Base-by-base conservation (phyloP, 2,329 filamentous ascomycete species). In the Talaromyces sp. region DNA sequence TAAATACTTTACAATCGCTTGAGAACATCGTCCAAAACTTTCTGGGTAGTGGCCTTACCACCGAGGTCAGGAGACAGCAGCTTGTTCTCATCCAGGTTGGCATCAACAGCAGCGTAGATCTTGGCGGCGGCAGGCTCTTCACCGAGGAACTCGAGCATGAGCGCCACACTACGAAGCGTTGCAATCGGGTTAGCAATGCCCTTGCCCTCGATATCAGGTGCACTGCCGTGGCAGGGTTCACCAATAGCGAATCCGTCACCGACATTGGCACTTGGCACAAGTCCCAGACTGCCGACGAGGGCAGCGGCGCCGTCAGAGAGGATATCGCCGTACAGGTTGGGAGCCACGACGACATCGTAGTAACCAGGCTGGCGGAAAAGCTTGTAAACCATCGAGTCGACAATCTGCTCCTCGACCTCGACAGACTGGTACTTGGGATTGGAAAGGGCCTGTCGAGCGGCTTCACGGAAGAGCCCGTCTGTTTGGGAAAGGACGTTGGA, bases 341-440 rank as follows among this genome's bases (percentile, higher is more conserved):
- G 95, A 9, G 93, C 95, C 54, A 99, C 95, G 69, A 99, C 96
- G 67, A 98, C 93, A 76, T 99, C 95, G 86, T 98, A 99, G 72
- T 89, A 89, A 72, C 89, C 85, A 51, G 95, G 95, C 79, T 98
- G 92, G 65, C 93, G 91, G 87, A 98, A 98, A 61, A 99, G 89
- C 83, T 98, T 98, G 86, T 98, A 98, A 62, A 98, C 92, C 95
- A 99, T 99, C 64, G 89, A 93, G 80, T 99, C 95, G 65, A 99
- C 93, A 69, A 99, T 99, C 81, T 99, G 95, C 83, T 98, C 95
- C 78, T 98, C 95, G 59, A 97, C 83, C 49, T 80, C 79, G 59
- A 96, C 81, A 57, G 77, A 78, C 63, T 78, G 77, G 80, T 91
- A 97, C 67, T 81, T 83, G 13, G 84, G 68, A 57, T 83, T 82